Conservation (phyloP, 495 filamentous ascomycete species). For the Hyaloscypha variabilis region DNA sequence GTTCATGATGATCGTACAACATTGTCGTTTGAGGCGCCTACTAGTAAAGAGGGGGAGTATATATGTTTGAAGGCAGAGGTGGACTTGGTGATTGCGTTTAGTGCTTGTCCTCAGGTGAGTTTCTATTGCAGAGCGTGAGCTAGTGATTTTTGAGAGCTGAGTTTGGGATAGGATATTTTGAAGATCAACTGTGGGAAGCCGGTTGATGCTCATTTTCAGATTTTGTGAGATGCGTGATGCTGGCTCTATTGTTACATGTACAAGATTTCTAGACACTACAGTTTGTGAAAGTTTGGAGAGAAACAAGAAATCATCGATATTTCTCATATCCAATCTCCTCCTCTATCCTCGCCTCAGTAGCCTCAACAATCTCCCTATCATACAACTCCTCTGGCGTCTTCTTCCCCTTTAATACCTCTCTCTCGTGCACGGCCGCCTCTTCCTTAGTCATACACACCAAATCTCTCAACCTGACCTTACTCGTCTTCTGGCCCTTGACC, state of each 20-base stretch:
- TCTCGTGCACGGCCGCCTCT: conserved; percentile 80
- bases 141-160: not conserved
- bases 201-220: conserved; percentile 38
- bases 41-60: conserved; percentile 40
- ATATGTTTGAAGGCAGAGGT: conserved; percentile 40
- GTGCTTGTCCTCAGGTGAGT: conserved; percentile 42
- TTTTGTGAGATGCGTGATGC: conserved; percentile 10
- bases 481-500: conserved; percentile 70
- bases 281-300: too few relatives aligned
- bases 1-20: conserved; percentile 35
- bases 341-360: conserved; percentile 62
- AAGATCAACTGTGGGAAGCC: conserved; percentile 43
- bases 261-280: too few relatives aligned
- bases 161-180: conserved; percentile 38
- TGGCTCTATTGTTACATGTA: too few relatives aligned
- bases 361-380: conserved; percentile 59
- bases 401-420: conserved; percentile 71
- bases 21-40: conserved; percentile 37
- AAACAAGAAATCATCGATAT: conserved; percentile 37
- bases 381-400: conserved; percentile 76
- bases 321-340: conserved; percentile 63
- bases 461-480: conserved; percentile 64
- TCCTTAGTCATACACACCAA: conserved; percentile 97
- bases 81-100: conserved; percentile 44
- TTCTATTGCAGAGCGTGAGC: not conserved